Evolutionary conservation across 495 filamentous ascomycete genomes (phyloP).

Genomic region (Bacidia rubella): DNA sequence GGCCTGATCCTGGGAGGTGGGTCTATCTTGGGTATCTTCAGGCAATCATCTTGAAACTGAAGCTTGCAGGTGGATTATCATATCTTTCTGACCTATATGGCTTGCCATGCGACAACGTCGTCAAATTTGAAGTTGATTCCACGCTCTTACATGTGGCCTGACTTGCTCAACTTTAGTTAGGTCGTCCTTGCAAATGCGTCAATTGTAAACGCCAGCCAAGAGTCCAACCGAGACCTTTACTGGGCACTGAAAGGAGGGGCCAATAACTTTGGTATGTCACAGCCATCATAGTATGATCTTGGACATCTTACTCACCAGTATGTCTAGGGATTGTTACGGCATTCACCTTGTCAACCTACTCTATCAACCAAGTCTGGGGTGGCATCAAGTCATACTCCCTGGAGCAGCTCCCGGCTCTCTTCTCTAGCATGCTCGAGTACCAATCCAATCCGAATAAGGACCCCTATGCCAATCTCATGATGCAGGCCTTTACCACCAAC

Average conservation of each 20-base stretch:
- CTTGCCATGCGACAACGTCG: conserved; percentile 31
- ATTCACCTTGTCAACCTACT: conserved; percentile 34
- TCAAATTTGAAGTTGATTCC: conserved; percentile 29
- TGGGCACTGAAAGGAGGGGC: conserved; percentile 30
- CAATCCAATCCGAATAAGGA: conserved; percentile 25
- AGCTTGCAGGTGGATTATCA: conserved; percentile 24
- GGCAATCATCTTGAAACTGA: neutral
- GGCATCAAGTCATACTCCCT: conserved; percentile 27
- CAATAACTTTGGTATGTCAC: conserved; percentile 26
- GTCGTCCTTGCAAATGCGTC: conserved; percentile 24
- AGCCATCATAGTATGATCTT: neutral
- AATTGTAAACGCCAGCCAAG: conserved; percentile 18
- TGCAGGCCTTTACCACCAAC: conserved; percentile 27
- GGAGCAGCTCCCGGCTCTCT: conserved; percentile 17
- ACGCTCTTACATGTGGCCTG: neutral
- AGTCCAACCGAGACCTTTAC: conserved; percentile 27
- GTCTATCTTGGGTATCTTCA: neutral
- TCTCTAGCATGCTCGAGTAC: conserved; percentile 25
- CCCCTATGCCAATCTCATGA: conserved; percentile 32
- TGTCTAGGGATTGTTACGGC: conserved; percentile 29
- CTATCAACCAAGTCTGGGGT: conserved; percentile 34
- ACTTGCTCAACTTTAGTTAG: conserved; percentile 4
- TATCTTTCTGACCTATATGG: conserved; percentile 28
- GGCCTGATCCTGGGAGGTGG: conserved; percentile 33
- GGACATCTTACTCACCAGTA: conserved; percentile 9